A percentile compares a stretch with the other conserved stretches of the same genome.
Conservation (phyloP, 306 rosid genomes). For the Acacia acuminata region DNA sequence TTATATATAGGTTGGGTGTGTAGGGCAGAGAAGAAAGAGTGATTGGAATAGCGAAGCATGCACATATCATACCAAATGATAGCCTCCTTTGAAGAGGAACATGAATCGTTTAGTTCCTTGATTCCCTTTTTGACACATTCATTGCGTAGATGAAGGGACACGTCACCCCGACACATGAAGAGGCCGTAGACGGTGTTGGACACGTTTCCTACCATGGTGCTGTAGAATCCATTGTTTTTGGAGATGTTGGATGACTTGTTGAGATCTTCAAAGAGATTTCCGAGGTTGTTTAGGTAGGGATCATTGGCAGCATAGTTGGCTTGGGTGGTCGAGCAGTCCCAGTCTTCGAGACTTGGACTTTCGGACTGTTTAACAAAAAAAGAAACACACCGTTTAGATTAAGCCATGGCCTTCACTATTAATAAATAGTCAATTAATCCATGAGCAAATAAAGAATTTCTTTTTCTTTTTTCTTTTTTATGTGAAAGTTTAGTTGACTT, state of each 20-base stretch:
- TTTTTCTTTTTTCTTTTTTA: too few relatives aligned
- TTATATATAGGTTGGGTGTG: too few relatives aligned
- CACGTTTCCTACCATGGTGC: background rate
- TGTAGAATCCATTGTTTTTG: background rate
- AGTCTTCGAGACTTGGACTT: background rate
- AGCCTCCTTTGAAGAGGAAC: background rate
- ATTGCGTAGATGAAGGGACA: background rate
- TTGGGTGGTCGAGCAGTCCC: background rate
- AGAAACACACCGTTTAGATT: background rate
- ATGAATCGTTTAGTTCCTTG: background rate
- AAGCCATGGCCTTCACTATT: background rate
- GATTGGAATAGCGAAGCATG: too few relatives aligned
- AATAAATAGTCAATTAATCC: too few relatives aligned
- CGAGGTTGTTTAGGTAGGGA: background rate
- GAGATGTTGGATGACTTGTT: background rate
- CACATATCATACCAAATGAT: too few relatives aligned
- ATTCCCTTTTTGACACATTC: slow-evolving; percentile 22
- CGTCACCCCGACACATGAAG: slow-evolving; percentile 36
- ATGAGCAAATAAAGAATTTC: too few relatives aligned
- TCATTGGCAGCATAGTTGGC: background rate
- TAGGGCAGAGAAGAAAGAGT: too few relatives aligned
- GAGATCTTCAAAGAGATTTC: background rate
- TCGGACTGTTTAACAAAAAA: background rate
- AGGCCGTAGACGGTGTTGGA: slow-evolving; percentile 1
- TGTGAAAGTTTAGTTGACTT: too few relatives aligned